Evolutionary conservation across 2,329 filamentous ascomycete species (phyloP).

Genomic region (Pseudocercospora ulei): DNA sequence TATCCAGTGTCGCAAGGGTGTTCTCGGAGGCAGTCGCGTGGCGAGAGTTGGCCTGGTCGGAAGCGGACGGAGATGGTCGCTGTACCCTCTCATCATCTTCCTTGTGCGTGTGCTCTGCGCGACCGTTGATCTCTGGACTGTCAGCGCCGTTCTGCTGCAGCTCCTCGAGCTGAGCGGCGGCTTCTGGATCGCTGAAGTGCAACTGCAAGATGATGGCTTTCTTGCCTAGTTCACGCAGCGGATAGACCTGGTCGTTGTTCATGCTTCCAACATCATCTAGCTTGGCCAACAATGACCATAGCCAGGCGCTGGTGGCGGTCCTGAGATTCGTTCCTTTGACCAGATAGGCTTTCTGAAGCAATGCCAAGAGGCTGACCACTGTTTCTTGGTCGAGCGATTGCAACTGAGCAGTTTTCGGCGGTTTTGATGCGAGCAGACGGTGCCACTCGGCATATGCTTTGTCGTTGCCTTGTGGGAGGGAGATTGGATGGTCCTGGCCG

Average conservation of each 20-base stretch:
- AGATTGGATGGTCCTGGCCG: slow-evolving; percentile 44
- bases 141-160: slow-evolving; percentile 12
- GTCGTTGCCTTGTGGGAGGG: slow-evolving; percentile 47
- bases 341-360: slow-evolving; percentile 52
- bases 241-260: slow-evolving; percentile 63
- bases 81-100: slow-evolving; percentile 34
- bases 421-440: slow-evolving; percentile 34
- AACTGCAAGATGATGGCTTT: slow-evolving; percentile 45
- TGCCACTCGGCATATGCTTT: slow-evolving; percentile 50
- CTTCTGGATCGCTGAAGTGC: slow-evolving; percentile 25
- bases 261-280: slow-evolving; percentile 61
- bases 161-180: slow-evolving; percentile 26
- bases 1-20: slow-evolving; percentile 62
- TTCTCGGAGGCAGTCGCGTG: slow-evolving; percentile 15
- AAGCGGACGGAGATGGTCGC: not conserved
- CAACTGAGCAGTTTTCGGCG: slow-evolving; percentile 45
- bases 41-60: slow-evolving; percentile 2
- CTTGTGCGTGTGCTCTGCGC: slow-evolving; percentile 27
- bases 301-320: slow-evolving; percentile 65
- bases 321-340: slow-evolving; percentile 51
- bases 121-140: slow-evolving; percentile 1
- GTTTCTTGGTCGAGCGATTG: slow-evolving; percentile 53
- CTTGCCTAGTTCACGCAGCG: slow-evolving; percentile 69
- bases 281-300: slow-evolving; percentile 71
- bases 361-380: slow-evolving; percentile 55